phyloP scores from a whole-genome alignment of 2,329 filamentous ascomycete genomes.

The Xylaria sp. region DNA sequence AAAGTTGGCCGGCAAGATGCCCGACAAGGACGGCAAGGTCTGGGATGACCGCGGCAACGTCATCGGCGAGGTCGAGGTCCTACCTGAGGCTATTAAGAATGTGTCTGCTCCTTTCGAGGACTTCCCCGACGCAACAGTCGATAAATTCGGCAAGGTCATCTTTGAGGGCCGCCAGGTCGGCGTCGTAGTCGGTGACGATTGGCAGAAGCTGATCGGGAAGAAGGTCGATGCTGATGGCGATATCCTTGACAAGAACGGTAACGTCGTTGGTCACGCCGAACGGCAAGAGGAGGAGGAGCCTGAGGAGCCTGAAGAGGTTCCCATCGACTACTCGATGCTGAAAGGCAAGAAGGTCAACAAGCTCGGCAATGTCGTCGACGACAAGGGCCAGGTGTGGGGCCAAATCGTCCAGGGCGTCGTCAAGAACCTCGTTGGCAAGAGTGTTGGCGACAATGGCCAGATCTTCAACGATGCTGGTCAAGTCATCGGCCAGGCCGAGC shows the following conservation, averaged over 20 bases:
- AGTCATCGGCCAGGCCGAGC: constrained; percentile 73
- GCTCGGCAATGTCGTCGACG: constrained; percentile 65
- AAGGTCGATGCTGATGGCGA: constrained; percentile 53
- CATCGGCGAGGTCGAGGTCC: constrained; percentile 54
- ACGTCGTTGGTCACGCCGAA: constrained; percentile 50
- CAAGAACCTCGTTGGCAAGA: constrained; percentile 71
- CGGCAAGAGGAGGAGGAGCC: constrained; percentile 51
- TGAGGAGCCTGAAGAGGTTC: constrained; percentile 48
- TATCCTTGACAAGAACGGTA: constrained; percentile 51
- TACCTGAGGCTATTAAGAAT: constrained; percentile 52
- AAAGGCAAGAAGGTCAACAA: constrained; percentile 68
- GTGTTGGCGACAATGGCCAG: constrained; percentile 72
- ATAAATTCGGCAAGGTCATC: constrained; percentile 53
- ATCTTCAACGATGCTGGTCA: constrained; percentile 78
- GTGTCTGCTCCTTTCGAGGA: constrained; percentile 51
- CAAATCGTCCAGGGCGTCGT: constrained; percentile 71
- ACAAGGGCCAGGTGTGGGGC: constrained; percentile 65
- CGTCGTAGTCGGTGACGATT: constrained; percentile 53
- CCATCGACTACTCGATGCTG: constrained; percentile 60
- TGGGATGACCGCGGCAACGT: constrained; percentile 50
- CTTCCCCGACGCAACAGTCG: constrained; percentile 51
- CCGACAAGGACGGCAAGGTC: constrained; percentile 57
- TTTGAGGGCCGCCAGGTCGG: constrained; percentile 52
- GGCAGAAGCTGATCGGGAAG: constrained; percentile 50
- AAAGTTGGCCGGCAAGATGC: constrained; percentile 55